Conservation (phyloP, 805 yeast species). For the Candida berthetii region DNA sequence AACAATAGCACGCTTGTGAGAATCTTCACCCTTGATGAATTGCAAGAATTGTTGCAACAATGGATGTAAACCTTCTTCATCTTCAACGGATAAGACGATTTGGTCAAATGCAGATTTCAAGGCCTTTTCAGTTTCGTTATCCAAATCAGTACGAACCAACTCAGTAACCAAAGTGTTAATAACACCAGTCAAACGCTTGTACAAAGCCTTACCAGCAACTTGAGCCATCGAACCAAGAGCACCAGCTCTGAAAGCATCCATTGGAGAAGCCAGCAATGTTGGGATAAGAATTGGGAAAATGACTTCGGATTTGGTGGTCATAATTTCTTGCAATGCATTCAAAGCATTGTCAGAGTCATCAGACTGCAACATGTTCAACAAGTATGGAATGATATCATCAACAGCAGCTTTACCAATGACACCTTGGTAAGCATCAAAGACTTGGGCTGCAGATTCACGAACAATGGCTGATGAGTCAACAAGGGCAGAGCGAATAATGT, state of each 20-base stretch:
- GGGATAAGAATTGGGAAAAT: constrained; percentile 94
- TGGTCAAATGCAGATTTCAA: constrained; percentile 54
- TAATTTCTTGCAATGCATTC: constrained; percentile 83
- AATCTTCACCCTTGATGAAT: constrained; percentile 71
- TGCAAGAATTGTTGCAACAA: constrained; percentile 75
- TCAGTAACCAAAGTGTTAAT: constrained; percentile 70
- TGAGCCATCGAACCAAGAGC: constrained; percentile 84
- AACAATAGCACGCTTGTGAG: constrained; percentile 54
- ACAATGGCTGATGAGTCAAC: constrained; percentile 69
- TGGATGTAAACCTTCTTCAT: constrained; percentile 78
- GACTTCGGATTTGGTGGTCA: constrained; percentile 84
- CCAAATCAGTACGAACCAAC: constrained; percentile 32
- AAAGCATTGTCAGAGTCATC: constrained; percentile 69
- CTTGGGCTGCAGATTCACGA: constrained; percentile 85
- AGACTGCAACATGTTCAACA: constrained; percentile 62
- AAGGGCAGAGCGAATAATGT: constrained; percentile 71
- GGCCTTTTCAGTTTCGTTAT: constrained; percentile 29
- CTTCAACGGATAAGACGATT: constrained; percentile 67
- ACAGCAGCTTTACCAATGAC: constrained; percentile 79
- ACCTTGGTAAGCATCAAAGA: constrained; percentile 83
- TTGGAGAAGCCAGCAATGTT: constrained; percentile 73
- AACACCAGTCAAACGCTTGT: constrained; percentile 65
- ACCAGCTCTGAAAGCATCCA: constrained; percentile 77
- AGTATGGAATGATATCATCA: constrained; percentile 82
- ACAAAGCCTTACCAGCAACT: constrained; percentile 82